Evolutionary conservation across 2,329 filamentous ascomycete genomes (phyloP), one percentile per base, ranked within the genome.

Genomic region (Pseudogymnoascus sp.): DNA sequence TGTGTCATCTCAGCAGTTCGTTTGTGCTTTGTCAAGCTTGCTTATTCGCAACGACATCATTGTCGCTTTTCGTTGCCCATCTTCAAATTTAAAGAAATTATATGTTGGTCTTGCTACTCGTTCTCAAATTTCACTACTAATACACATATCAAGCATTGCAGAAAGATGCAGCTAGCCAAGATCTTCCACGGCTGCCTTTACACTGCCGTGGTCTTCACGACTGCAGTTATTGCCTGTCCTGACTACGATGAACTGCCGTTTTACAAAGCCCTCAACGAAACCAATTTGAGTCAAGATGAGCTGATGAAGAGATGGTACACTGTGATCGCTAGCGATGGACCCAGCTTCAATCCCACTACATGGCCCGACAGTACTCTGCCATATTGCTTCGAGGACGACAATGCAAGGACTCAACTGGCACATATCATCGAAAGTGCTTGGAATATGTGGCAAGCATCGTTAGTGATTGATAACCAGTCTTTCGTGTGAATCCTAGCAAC

Each of bases 311-410:
- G 60, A 40, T 62, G 21, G 12, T 62, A 62, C 21, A 47, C 60
- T 8, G 42, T 31, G 29, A 31, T 62, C 7, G 18, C 60, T 10
- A n/a, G 12, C 23, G 60, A 47, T 23, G 40, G 36, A n/a, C 37
- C 14, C 12, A 40, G 23, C 37, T 34, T n/a, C 45, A 14, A 40
- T 14, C 23, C 37, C 10, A 31, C 37, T 42, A 62, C 42, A 14
- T 62, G 60, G 60, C 60, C 60, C 3, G 31, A 47, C 12, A 62
- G 60, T 14, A 62, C 60, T 21, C 2, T 62, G 21, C 37, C 60
- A 14, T 62, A 47, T 21, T 62, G 60, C 60, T 62, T 40, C 23
- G 60, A 62, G 21, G 37, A 62, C 21, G 60, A 62, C 37, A 47
- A 40, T 14, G 7, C 60, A 4, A 40, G 42, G n/a, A 51, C 37